phyloP scores from a whole-genome alignment of 164 flowering plant species.

The Amborella trichopoda region DNA sequence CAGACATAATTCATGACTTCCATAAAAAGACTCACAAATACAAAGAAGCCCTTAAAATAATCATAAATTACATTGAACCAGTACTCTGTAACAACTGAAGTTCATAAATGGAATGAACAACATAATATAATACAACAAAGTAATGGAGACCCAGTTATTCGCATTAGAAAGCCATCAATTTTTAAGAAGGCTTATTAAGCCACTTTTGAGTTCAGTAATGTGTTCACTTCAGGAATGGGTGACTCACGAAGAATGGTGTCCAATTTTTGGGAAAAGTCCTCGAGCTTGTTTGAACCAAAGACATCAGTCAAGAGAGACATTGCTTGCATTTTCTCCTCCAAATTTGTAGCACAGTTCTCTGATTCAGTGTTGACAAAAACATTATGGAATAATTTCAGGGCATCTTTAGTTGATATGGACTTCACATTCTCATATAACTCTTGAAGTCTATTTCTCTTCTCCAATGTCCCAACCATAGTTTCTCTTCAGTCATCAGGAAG shows the following conservation, averaged over 20 bases:
- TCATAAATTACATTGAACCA: too few species aligned
- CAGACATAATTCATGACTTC: too few species aligned
- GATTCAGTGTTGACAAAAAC: slow-evolving; percentile 16
- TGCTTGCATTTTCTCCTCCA: slow-evolving; percentile 3
- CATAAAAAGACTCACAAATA: too few species aligned
- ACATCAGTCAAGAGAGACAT: slow-evolving; percentile 7
- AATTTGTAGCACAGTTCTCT: slow-evolving; percentile 9
- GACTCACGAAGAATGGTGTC: slow-evolving; percentile 26
- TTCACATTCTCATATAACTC: slow-evolving; percentile 37
- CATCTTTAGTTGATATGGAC: slow-evolving; percentile 42
- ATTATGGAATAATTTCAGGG: slow-evolving; percentile 36
- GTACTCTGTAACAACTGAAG: too few species aligned
- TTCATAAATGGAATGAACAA: too few species aligned
- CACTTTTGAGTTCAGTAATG: slow-evolving; percentile 7
- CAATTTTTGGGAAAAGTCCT: slow-evolving; percentile 24
- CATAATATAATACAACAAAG: too few species aligned
- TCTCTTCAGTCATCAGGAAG: slow-evolving; percentile 55
- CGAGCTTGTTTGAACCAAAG: slow-evolving; percentile 20
- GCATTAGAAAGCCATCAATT: too few species aligned
- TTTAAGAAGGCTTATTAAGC: slow-evolving; percentile 5
- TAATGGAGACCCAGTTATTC: too few species aligned
- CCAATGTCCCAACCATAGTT: slow-evolving; percentile 30
- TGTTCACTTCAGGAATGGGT: slow-evolving; percentile 24
- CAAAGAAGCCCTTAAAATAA: too few species aligned
- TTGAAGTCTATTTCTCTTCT: slow-evolving; percentile 29